phyloP scores from a whole-genome alignment of 768 basidiomycete genomes.

The Rhizopogon salebrosus region DNA sequence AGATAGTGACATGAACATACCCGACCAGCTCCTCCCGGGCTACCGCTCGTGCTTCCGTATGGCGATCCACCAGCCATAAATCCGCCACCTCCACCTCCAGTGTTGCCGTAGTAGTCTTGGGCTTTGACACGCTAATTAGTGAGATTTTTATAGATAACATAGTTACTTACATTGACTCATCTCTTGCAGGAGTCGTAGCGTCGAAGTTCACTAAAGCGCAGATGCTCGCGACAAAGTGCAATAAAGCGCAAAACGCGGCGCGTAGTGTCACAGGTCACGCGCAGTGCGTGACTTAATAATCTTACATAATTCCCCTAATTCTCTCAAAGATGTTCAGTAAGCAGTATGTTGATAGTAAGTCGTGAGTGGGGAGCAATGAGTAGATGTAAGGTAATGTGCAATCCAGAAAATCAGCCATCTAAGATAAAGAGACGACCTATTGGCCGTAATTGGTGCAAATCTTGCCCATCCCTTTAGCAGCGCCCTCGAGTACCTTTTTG shows the following conservation, averaged over 20 bases:
- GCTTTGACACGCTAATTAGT: constrained; percentile 4
- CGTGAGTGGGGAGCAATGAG: constrained; percentile 21
- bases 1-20: constrained; percentile 21
- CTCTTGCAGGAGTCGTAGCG: not conserved
- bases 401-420: not conserved
- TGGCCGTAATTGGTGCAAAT: constrained; percentile 38
- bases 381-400: constrained; percentile 15
- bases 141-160: not conserved
- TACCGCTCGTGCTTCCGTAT: constrained; percentile 48
- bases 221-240: constrained; percentile 16
- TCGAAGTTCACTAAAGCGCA: constrained; percentile 3
- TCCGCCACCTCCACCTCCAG: constrained; percentile 43
- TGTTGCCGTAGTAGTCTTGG: constrained; percentile 38
- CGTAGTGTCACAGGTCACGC: constrained; percentile 19
- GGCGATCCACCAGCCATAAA: constrained; percentile 59
- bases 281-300: constrained; percentile 1
- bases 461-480: constrained; percentile 64
- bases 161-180: constrained; percentile 41
- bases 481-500: constrained; percentile 66
- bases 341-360: not conserved
- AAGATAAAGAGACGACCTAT: constrained; percentile 8
- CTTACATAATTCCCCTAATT: too few species aligned
- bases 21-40: constrained; percentile 50
- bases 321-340: too few species aligned
- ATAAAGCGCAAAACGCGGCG: constrained; percentile 7